Conservation (phyloP, 2,329 filamentous ascomycete species). For the Trichoderma atrobrunneum region DNA sequence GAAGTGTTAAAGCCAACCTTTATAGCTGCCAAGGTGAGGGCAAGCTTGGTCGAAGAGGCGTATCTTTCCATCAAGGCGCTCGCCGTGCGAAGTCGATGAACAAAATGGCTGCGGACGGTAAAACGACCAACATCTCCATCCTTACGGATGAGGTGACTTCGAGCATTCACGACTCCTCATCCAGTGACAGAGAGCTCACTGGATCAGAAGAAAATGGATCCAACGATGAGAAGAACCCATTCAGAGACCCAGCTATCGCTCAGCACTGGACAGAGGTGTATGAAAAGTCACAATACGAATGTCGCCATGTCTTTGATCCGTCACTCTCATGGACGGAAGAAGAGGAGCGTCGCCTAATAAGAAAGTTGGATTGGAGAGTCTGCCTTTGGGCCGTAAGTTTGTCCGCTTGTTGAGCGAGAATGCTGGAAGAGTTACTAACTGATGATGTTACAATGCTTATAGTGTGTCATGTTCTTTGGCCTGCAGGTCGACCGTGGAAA, state of each 20-base stretch:
- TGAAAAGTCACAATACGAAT: slow-evolving; percentile 8
- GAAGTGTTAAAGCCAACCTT: background rate
- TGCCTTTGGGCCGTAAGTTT: slow-evolving; percentile 5
- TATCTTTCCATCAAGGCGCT: background rate
- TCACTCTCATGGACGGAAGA: background rate
- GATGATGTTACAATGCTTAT: background rate
- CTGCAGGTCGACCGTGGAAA: slow-evolving; percentile 10
- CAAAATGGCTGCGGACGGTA: background rate
- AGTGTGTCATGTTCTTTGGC: slow-evolving; percentile 14
- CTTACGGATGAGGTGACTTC: background rate
- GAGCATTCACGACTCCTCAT: background rate
- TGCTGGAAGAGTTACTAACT: accelerated
- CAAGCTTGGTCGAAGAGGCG: background rate
- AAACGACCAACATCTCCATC: background rate
- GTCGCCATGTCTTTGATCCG: slow-evolving; percentile 8
- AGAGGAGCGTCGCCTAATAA: background rate
- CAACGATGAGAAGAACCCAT: background rate
- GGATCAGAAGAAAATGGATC: slow-evolving; percentile 1
- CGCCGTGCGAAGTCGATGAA: background rate
- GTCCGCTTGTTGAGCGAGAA: accelerated
- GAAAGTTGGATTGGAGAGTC: background rate
- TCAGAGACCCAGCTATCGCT: background rate
- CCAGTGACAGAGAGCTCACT: background rate
- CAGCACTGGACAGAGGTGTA: slow-evolving; percentile 9
- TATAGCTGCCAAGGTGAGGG: background rate